These are phyloP conservation scores for Aspergillus hortae DNA, from an alignment of 2,329 filamentous ascomycete genomes.

Conservation along the genomic window DNA sequence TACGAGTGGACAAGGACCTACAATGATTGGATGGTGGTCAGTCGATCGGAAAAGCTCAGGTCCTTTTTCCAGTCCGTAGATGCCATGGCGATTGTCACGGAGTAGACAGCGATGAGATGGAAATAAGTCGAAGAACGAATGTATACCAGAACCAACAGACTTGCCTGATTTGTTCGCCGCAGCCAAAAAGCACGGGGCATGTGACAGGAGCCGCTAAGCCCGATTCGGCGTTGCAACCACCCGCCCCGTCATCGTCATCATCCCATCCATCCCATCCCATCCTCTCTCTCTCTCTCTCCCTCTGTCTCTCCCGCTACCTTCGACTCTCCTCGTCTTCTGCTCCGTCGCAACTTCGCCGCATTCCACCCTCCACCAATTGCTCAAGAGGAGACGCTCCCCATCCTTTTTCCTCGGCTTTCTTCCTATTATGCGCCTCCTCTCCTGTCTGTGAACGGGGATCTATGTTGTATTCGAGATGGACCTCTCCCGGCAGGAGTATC, in stretches of 20 bases:
- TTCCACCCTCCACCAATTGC: slow-evolving; percentile 1
- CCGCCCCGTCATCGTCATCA: slow-evolving; percentile 1
- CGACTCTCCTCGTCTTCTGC: not conserved
- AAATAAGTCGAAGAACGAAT: not conserved
- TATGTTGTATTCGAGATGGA: slow-evolving; percentile 54
- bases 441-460: slow-evolving; percentile 15
- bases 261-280: not conserved
- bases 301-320: not conserved
- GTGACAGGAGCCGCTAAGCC: not conserved
- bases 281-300: not conserved
- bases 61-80: slow-evolving; percentile 47
- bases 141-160: not conserved
- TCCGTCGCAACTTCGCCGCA: not conserved
- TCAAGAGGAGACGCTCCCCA: slow-evolving; percentile 6
- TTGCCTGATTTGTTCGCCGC: not conserved
- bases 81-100: slow-evolving; percentile 35
- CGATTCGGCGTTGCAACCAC: not conserved
- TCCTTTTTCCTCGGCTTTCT: slow-evolving; percentile 9
- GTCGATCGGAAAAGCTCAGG: slow-evolving; percentile 58
- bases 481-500: slow-evolving; percentile 84
- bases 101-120: not conserved
- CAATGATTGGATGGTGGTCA: slow-evolving; percentile 62
- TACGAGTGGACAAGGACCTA: slow-evolving; percentile 35
- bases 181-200: not conserved
- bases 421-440: slow-evolving; percentile 32